Evolutionary conservation across 805 yeast genomes (phyloP).

Genomic region (Debaryomyces prosopidis): DNA sequence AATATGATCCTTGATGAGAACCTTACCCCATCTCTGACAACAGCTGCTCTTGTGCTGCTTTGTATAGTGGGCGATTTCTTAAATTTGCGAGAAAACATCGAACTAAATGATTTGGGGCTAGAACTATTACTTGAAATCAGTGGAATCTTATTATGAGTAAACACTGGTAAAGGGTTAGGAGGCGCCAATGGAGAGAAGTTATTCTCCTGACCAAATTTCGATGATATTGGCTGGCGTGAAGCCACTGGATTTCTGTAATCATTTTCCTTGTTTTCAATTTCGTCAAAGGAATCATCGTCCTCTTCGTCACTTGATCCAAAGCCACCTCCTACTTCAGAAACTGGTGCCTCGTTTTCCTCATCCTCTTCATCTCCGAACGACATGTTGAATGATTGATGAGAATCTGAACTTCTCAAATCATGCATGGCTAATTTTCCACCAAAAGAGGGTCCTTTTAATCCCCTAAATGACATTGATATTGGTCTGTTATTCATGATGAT

Average conservation of each 20-base stretch:
- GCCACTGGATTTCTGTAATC: constrained; percentile 6
- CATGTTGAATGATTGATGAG: constrained; percentile 42
- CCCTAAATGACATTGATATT: constrained; percentile 58
- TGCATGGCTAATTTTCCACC: constrained; percentile 33
- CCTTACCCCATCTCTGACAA: constrained; percentile 36
- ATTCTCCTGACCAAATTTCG: neutral
- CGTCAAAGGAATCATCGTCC: constrained; percentile 21
- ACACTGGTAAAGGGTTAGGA: constrained; percentile 18
- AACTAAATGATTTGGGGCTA: constrained; percentile 34
- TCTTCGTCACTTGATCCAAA: constrained; percentile 32
- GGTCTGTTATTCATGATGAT: constrained; percentile 29
- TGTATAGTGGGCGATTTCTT: constrained; percentile 17
- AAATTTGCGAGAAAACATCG: constrained; percentile 28
- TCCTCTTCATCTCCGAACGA: constrained; percentile 34
- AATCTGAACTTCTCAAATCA: constrained; percentile 32
- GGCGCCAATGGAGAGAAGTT: constrained; percentile 6
- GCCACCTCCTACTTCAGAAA: constrained; percentile 39
- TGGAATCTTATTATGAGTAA: constrained; percentile 32
- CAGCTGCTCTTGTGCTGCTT: neutral
- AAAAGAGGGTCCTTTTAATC: constrained; percentile 60
- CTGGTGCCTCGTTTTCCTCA: constrained; percentile 13
- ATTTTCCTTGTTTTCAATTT: constrained; percentile 5
- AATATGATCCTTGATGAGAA: constrained; percentile 83
- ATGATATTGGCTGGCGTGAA: neutral
- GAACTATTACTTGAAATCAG: constrained; percentile 28